Percentiles rank a stretch among this genome's conserved stretches.
Evolutionary conservation across 1,284 basidiomycete species (phyloP).

Genomic region (Ceratobasidium sp.): DNA sequence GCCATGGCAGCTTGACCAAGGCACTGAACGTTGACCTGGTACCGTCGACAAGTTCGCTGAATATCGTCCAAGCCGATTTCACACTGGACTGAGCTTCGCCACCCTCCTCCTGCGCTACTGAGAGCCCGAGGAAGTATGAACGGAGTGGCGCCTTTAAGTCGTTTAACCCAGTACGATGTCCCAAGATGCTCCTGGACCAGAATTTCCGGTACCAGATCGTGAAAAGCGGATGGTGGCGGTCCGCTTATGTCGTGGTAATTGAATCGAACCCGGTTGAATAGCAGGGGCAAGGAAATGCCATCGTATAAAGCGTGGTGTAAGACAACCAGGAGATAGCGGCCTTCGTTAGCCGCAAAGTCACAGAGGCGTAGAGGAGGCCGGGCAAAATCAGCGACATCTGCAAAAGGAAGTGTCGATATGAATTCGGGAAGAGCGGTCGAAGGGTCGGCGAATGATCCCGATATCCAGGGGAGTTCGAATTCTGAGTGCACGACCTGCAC

Average conservation of each 20-base stretch:
- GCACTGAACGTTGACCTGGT: conserved; percentile 58
- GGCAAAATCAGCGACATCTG: conserved; percentile 49
- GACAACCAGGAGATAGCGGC: conserved; percentile 58
- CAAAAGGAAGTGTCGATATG: conserved; percentile 30
- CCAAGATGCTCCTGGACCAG: conserved; percentile 60
- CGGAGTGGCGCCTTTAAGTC: conserved; percentile 55
- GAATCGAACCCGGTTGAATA: conserved; percentile 58
- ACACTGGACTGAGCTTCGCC: conserved; percentile 23
- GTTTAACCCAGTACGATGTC: conserved; percentile 60
- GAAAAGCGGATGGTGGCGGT: conserved; percentile 56
- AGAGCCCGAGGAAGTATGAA: conserved; percentile 48
- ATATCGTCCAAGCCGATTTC: conserved; percentile 46
- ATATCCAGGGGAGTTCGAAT: conserved; percentile 58
- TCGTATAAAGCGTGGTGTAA: conserved; percentile 70
- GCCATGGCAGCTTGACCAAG: conserved; percentile 63
- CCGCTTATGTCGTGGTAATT: conserved; percentile 55
- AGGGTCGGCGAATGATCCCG: conserved; percentile 45
- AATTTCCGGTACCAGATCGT: conserved; percentile 56
- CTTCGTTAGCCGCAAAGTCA: conserved; percentile 29
- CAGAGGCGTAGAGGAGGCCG: conserved; percentile 40
- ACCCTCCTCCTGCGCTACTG: conserved; percentile 31
- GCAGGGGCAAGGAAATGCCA: conserved; percentile 60
- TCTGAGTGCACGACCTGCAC: conserved; percentile 62
- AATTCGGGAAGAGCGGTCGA: conserved; percentile 46
- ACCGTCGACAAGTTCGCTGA: conserved; percentile 49